Conservation (phyloP, 495 filamentous ascomycete genomes). For the Penicillium canescens region DNA sequence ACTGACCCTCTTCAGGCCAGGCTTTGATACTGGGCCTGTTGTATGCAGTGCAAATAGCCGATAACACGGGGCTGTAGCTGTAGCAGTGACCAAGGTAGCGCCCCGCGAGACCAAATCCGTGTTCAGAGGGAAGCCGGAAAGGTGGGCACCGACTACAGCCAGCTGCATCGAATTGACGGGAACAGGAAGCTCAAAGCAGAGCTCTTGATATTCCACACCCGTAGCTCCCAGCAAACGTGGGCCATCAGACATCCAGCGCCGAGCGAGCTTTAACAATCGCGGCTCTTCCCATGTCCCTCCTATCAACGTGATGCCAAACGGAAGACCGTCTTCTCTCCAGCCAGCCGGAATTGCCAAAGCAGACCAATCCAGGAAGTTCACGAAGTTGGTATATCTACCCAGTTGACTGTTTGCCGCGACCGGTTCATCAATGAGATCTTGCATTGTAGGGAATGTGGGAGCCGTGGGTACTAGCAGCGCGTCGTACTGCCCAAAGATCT, state of each 20-base stretch:
- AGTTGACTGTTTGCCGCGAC: constrained; percentile 54
- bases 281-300: constrained; percentile 44
- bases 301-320: constrained; percentile 65
- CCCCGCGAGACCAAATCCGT: constrained; percentile 30
- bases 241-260: constrained; percentile 9
- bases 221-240: constrained; percentile 26
- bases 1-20: constrained; percentile 41
- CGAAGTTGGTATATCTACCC: constrained; percentile 64
- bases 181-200: constrained; percentile 5
- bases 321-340: constrained; percentile 39
- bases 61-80: constrained; percentile 12
- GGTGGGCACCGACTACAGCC: constrained; percentile 22
- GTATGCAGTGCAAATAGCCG: constrained; percentile 2
- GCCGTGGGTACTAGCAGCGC: constrained; percentile 62
- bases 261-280: constrained; percentile 13
- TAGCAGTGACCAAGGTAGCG: constrained; percentile 9
- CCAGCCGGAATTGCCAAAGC: constrained; percentile 57
- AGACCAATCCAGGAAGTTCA: constrained; percentile 66
- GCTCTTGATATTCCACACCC: constrained; percentile 51
- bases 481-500: constrained; percentile 40
- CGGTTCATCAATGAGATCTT: constrained; percentile 57
- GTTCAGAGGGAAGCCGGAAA: constrained; percentile 23
- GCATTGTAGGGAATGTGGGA: constrained; percentile 58
- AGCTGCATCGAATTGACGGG: not conserved
- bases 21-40: constrained; percentile 1